Percentiles rank a stretch among this genome's conserved stretches.
These are phyloP conservation scores for Hortiboletus flavorubellus DNA, from an alignment of 768 basidiomycete genomes.

Conservation along the genomic window DNA sequence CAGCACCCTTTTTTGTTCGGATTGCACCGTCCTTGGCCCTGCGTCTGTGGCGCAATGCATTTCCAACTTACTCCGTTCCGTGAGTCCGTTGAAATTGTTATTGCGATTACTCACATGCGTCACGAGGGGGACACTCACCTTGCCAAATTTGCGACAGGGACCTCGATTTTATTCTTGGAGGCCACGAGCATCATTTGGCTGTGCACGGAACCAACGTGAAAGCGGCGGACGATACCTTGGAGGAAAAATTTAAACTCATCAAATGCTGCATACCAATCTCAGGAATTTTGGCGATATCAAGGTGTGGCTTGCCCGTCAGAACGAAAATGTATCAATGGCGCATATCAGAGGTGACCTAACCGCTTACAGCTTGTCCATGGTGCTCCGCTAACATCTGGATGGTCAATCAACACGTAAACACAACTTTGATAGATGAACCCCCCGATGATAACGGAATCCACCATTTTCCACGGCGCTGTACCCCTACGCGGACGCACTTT, in stretches of 20 bases:
- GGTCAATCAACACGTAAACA: slow-evolving; percentile 9
- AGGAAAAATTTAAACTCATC: slow-evolving; percentile 6
- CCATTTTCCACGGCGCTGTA: not conserved
- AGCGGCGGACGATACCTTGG: not conserved
- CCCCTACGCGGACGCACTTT: slow-evolving; percentile 6
- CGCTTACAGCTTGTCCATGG: not conserved
- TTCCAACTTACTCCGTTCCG: not conserved
- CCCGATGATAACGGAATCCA: slow-evolving; percentile 7
- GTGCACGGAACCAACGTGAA: slow-evolving; percentile 4
- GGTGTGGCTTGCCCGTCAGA: not conserved
- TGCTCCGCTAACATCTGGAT: not conserved
- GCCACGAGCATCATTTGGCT: slow-evolving; percentile 10
- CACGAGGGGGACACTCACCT: slow-evolving; percentile 8
- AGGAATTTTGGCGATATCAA: slow-evolving; percentile 5
- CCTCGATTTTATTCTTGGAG: slow-evolving; percentile 8
- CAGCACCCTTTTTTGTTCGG: slow-evolving; percentile 4
- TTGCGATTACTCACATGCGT: slow-evolving; percentile 13
- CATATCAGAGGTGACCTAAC: slow-evolving; percentile 1
- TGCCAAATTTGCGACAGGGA: not conserved
- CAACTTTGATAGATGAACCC: not conserved
- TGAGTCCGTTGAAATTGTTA: slow-evolving; percentile 1
- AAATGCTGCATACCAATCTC: slow-evolving; percentile 4
- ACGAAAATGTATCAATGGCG: not conserved
- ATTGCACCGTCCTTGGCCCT: slow-evolving; percentile 4
- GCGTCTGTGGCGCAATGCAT: slow-evolving; percentile 8